Conservation (phyloP, 257 asterid genomes). For the Datura wrightii region DNA sequence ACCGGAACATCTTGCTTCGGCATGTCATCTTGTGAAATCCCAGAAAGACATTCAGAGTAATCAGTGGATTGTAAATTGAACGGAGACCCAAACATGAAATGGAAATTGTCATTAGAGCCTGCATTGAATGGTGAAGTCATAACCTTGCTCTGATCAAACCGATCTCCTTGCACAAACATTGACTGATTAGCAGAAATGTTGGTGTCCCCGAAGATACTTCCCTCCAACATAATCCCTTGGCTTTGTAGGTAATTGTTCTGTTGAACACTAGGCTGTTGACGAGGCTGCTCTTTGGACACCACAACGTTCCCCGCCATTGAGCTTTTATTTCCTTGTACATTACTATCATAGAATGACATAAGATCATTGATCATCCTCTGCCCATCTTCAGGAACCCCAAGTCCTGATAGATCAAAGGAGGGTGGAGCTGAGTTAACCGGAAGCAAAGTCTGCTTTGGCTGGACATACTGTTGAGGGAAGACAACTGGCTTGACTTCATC, state of each 20-base stretch:
- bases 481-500: slow-evolving; percentile 27
- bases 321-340: slow-evolving; percentile 39
- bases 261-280: slow-evolving; percentile 28
- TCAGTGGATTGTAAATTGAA: slow-evolving; percentile 44
- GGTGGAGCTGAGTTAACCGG: slow-evolving; percentile 32
- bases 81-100: slow-evolving; percentile 50
- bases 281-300: slow-evolving; percentile 22
- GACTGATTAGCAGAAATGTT: slow-evolving; percentile 39
- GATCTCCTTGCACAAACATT: slow-evolving; percentile 43
- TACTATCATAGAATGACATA: slow-evolving; percentile 50
- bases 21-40: slow-evolving; percentile 26
- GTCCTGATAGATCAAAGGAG: slow-evolving; percentile 40
- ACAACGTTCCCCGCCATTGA: slow-evolving; percentile 25
- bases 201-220: slow-evolving; percentile 40
- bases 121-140: slow-evolving; percentile 39
- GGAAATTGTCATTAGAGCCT: slow-evolving; percentile 38
- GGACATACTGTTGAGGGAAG: slow-evolving; percentile 57
- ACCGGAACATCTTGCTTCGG: slow-evolving; percentile 48
- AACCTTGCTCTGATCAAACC: slow-evolving; percentile 40
- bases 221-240: slow-evolving; percentile 39
- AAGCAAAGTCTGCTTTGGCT: slow-evolving; percentile 37
- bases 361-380: slow-evolving; percentile 57
- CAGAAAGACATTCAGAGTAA: slow-evolving; percentile 43
- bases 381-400: slow-evolving; percentile 60
- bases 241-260: slow-evolving; percentile 34